Evolutionary conservation across 257 asterid genomes (phyloP), one percentile per base, ranked within the genome.

Genomic region (Rhazya stricta): DNA sequence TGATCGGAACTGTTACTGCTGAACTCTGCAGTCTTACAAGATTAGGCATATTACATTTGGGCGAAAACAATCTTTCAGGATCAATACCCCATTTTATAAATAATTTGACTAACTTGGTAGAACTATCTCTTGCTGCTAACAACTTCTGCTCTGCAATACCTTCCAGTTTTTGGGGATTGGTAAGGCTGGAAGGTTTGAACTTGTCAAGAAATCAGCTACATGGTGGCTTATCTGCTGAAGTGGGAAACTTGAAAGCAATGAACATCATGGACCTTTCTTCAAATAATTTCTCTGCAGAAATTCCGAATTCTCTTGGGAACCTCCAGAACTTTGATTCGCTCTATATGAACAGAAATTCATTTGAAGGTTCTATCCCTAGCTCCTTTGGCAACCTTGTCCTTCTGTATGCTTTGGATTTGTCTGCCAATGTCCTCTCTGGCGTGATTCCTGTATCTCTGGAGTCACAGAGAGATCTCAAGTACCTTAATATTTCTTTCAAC

Each of bases 11-110:
- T 21, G 57, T 85, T 69, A 82, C 84, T 21, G 58, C 73, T 46
- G 84, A 56, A 18, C 27, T 85, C n/a, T 82, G 86, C 50, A 75
- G 78, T 79, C 80, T 85, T 66, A 43, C 45, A 23, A 65, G 70
- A 5, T 32, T 85, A 60, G 88, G 88, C 43, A 66, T 76, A 32
- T 70, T 85, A 29, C 71, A 57, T 58, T 71, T 85, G 46, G 86
- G 81, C 67, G 81, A 85, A 50, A 85, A 85, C 80, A 74, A 48
- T 16, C 73, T 82, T 21, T 79, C 86, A 50, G 88, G 88, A 80
- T 46, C 78, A 16, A 45, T 85, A 72, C 86, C 85, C 5, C 1
- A 13, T 13, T 85, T 78, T 42, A 60, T 82, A 19, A 73, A 50
- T 21, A 85, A 85, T 50, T 79, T 82, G 37, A 80, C 83, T 48